phyloP scores from a whole-genome alignment of 805 yeast genomes.

The Zygotorulaspora florentina region DNA sequence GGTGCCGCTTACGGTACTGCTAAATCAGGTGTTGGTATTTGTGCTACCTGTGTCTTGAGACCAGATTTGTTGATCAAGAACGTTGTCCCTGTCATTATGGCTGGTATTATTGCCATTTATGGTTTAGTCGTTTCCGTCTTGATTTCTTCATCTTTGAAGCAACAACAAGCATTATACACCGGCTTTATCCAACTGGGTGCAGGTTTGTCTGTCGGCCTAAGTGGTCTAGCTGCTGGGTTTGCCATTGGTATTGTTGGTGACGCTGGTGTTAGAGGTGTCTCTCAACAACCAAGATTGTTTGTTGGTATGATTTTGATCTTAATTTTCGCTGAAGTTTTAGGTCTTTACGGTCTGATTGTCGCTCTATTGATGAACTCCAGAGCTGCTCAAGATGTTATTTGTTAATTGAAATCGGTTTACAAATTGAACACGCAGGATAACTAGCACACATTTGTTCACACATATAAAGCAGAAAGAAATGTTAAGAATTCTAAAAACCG shows the following conservation, averaged over 20 bases:
- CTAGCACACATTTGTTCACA: neutral
- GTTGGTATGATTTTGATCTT: slow-evolving; percentile 98
- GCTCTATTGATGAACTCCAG: slow-evolving; percentile 96
- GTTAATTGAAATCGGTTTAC: slow-evolving; percentile 48
- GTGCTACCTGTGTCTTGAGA: slow-evolving; percentile 96
- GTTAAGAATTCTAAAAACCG: too few species aligned
- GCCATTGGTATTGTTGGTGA: slow-evolving; percentile 99
- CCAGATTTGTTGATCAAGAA: slow-evolving; percentile 92
- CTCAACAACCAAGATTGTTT: slow-evolving; percentile 96
- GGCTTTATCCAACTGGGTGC: slow-evolving; percentile 98
- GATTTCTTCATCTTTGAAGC: slow-evolving; percentile 84
- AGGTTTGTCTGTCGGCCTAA: slow-evolving; percentile 93
- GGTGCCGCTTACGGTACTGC: slow-evolving; percentile 99
- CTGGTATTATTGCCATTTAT: slow-evolving; percentile 98
- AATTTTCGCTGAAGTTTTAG: slow-evolving; percentile 98
- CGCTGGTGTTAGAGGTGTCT: slow-evolving; percentile 98
- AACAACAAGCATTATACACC: slow-evolving; percentile 88
- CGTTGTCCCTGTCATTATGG: slow-evolving; percentile 97
- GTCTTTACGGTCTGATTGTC: slow-evolving; percentile 97
- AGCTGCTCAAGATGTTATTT: slow-evolving; percentile 87
- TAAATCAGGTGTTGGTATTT: slow-evolving; percentile 98
- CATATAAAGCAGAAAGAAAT: too few species aligned
- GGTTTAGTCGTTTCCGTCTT: slow-evolving; percentile 95
- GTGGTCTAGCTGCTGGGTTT: slow-evolving; percentile 97
- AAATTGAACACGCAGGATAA: neutral